phyloP scores from a whole-genome alignment of 2,329 filamentous ascomycete genomes.

The Plenodomus tracheiphilus region DNA sequence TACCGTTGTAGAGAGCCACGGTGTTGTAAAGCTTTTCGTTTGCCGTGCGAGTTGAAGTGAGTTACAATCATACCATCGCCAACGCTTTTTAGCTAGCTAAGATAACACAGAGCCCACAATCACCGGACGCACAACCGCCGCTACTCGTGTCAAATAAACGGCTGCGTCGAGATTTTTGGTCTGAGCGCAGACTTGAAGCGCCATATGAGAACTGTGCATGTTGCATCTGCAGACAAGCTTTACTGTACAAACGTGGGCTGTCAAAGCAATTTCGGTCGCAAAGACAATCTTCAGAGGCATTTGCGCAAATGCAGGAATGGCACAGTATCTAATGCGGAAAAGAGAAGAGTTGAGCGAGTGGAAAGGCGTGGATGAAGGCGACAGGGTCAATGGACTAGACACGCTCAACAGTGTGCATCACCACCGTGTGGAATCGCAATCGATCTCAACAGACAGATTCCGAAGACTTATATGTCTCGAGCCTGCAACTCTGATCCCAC shows the following conservation, averaged over 20 bases:
- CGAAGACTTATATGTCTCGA: too few species aligned
- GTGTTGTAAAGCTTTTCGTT: too few species aligned
- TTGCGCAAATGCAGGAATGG: background rate
- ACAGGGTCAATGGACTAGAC: background rate
- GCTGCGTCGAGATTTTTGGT: conserved; percentile 1
- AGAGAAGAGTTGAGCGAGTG: background rate
- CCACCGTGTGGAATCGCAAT: too few species aligned
- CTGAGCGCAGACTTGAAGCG: conserved; percentile 3
- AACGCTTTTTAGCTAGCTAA: too few species aligned
- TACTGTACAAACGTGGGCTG: conserved; percentile 1
- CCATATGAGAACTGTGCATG: conserved; percentile 4
- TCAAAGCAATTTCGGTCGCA: background rate
- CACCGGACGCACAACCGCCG: conserved; percentile 3
- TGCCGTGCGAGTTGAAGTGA: too few species aligned
- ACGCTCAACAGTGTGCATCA: too few species aligned
- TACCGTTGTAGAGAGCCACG: too few species aligned
- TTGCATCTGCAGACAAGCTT: background rate
- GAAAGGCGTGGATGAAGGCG: background rate
- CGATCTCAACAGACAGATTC: too few species aligned
- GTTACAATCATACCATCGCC: too few species aligned
- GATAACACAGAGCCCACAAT: conserved; percentile 1
- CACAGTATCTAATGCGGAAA: background rate
- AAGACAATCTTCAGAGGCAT: conserved; percentile 2
- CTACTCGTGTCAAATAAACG: conserved; percentile 1
- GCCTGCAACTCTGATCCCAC: too few species aligned